Evolutionary conservation across 179 eudicot genomes (phyloP), one percentile per base, ranked within the genome.

Genomic region (Sideroxylon spinosum): DNA sequence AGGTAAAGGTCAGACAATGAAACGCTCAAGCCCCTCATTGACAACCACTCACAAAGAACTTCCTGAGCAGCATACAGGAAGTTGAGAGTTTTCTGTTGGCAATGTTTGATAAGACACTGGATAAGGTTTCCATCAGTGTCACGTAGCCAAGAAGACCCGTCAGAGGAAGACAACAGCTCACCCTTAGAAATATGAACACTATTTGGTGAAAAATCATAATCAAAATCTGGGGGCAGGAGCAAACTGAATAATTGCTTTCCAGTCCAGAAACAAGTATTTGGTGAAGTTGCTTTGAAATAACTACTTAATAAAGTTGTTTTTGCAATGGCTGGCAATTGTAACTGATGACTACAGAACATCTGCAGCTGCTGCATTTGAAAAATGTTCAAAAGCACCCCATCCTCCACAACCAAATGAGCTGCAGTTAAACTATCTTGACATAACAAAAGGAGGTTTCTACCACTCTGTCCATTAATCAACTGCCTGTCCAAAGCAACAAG

Each of bases 341-440:
- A 71, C 76, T 78, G 83, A 32, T 76, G 53, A 71, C 89, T 86
- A 79, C 93, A 89, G 65, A 86, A 82, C 98, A 95, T 92, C 63
- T 86, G 91, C 37, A 95, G 82, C 81, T 95, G 94, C 83, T 95
- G 98, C 80, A 95, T 84, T 84, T 90, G 89, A 46, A 79, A 14
- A 66, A 73, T 76, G 73, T 82, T 83, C 77, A 95, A 65, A 26
- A 84, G 50, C 32, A 87, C 85, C 12, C 89, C 98, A 55, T 88
- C 90, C 8, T 91, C 87, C 68, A 93, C 29, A 8, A 93, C 78
- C 86, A 95, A 84, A 82, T 92, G 86, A 55, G 92, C 91, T 5
- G 94, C 97, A 20, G 97, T 90, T 85, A 93, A 86, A 85, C 98
- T 95, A 76, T 95, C 99, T 69, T 95, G 99, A 65, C 87, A 79